phyloP scores from a whole-genome alignment of 345 rosid genomes.

The Aquilaria sinensis region DNA sequence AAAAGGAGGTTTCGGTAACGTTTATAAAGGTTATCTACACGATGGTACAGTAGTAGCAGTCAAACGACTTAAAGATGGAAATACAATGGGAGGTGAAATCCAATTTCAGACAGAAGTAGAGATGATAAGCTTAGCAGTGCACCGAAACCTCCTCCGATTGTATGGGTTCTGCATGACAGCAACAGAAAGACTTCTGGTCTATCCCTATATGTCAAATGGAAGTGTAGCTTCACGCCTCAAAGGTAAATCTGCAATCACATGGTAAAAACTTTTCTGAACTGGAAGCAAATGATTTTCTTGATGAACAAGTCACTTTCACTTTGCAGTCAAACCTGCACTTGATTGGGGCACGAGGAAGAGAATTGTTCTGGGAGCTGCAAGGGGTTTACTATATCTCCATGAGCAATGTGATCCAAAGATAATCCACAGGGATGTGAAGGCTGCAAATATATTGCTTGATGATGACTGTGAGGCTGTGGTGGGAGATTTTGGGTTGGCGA shows the following conservation, averaged over 20 bases:
- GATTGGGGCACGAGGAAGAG: conserved; percentile 92
- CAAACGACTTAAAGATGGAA: conserved; percentile 71
- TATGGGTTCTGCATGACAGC: conserved; percentile 77
- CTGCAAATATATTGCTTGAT: conserved; percentile 90
- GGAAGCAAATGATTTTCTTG: neutral
- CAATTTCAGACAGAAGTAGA: conserved; percentile 94
- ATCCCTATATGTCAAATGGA: conserved; percentile 97
- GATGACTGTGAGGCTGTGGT: conserved; percentile 83
- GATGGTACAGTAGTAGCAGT: conserved; percentile 79
- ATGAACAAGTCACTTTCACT: neutral
- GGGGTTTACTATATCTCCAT: conserved; percentile 89
- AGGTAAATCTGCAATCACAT: conserved; percentile 30
- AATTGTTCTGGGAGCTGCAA: conserved; percentile 86
- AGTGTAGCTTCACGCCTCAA: conserved; percentile 90
- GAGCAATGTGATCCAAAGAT: conserved; percentile 98
- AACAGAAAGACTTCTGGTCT: conserved; percentile 70
- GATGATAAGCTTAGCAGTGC: conserved; percentile 96
- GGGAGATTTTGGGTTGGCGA: conserved; percentile 94
- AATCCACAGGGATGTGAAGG: conserved; percentile 93
- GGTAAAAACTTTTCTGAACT: neutral
- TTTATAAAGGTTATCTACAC: conserved; percentile 76
- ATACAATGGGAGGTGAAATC: conserved; percentile 62
- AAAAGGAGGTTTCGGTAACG: conserved; percentile 93
- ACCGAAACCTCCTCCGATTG: conserved; percentile 75
- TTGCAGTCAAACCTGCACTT: conserved; percentile 67